A percentile compares a stretch with the other conserved stretches of the same genome.
These are phyloP conservation scores for Lactifluus piperatus DNA, from an alignment of 768 basidiomycete species.

Conservation along the genomic window DNA sequence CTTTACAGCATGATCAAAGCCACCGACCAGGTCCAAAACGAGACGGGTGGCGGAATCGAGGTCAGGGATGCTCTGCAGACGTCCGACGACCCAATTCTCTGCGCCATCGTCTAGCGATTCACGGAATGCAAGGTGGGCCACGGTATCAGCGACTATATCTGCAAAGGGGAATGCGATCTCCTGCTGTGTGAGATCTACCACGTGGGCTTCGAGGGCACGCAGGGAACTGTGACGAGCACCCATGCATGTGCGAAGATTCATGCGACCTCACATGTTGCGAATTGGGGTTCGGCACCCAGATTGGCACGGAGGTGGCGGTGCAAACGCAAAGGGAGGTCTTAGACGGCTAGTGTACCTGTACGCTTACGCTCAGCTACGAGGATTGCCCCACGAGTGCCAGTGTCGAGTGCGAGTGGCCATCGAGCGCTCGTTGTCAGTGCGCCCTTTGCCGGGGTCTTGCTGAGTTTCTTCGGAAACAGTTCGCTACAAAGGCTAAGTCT, in stretches of 20 bases:
- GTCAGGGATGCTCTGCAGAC: conserved; percentile 48
- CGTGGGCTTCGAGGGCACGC: conserved; percentile 43
- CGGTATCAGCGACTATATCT: conserved; percentile 66
- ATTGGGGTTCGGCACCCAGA: conserved; percentile 41
- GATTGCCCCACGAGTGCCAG: conserved; percentile 35
- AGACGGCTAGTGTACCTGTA: conserved; percentile 49
- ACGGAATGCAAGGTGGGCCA: conserved; percentile 41
- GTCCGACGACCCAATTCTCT: conserved; percentile 51
- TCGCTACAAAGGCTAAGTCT: too few relatives aligned
- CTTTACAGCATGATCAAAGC: conserved; percentile 62
- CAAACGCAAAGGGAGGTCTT: conserved; percentile 59
- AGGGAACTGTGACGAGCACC: conserved; percentile 26
- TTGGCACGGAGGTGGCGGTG: conserved; percentile 41
- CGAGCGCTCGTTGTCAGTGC: too few relatives aligned
- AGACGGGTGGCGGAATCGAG: conserved; percentile 47
- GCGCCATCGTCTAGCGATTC: conserved; percentile 52
- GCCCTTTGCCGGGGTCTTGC: too few relatives aligned
- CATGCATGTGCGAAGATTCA: conserved; percentile 54
- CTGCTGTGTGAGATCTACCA: conserved; percentile 61
- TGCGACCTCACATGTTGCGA: conserved; percentile 48
- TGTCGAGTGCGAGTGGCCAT: conserved; percentile 70
- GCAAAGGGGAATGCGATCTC: conserved; percentile 70
- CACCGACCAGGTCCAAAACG: conserved; percentile 62
- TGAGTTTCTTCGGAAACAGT: too few relatives aligned
- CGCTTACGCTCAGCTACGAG: conserved; percentile 74